Percentiles rank a stretch among this genome's conserved stretches.
Conservation (phyloP, 2,329 filamentous ascomycete species). For the Talaromyces piceae region DNA sequence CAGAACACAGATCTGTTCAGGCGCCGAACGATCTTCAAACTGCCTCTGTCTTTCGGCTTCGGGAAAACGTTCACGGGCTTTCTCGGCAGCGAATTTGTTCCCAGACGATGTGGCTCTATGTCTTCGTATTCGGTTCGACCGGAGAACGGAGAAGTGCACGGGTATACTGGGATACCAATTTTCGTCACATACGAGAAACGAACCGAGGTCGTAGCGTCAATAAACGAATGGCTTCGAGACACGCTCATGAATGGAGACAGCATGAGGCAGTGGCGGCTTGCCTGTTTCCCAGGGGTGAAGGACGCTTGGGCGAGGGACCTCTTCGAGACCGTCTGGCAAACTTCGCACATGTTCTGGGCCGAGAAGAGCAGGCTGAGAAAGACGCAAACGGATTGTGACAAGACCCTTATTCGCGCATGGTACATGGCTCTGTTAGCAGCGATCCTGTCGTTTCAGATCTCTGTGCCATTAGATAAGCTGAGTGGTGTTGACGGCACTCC, state of each 20-base stretch:
- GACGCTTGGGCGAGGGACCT: neutral
- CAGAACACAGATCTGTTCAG: neutral
- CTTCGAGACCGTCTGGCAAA: neutral
- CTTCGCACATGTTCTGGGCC: neutral
- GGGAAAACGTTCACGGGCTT: slow-evolving; percentile 1
- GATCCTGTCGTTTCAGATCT: slow-evolving; percentile 5
- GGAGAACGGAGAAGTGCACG: neutral
- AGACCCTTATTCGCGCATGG: slow-evolving; percentile 6
- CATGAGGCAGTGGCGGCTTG: neutral
- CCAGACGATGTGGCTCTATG: neutral
- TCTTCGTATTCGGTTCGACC: neutral
- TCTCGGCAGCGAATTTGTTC: neutral
- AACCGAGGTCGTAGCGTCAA: neutral
- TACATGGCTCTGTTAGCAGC: slow-evolving; percentile 5
- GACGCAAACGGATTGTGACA: neutral
- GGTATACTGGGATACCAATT: neutral
- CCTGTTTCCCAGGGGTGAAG: neutral
- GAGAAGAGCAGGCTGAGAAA: neutral
- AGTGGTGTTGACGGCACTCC: neutral
- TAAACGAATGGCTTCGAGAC: neutral
- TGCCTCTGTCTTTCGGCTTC: slow-evolving; percentile 6
- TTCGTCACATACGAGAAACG: neutral
- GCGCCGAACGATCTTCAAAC: neutral
- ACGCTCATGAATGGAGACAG: neutral
- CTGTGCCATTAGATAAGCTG: neutral